Base-by-base conservation (phyloP, 2,329 filamentous ascomycete species). In the Fusarium acutatum region DNA sequence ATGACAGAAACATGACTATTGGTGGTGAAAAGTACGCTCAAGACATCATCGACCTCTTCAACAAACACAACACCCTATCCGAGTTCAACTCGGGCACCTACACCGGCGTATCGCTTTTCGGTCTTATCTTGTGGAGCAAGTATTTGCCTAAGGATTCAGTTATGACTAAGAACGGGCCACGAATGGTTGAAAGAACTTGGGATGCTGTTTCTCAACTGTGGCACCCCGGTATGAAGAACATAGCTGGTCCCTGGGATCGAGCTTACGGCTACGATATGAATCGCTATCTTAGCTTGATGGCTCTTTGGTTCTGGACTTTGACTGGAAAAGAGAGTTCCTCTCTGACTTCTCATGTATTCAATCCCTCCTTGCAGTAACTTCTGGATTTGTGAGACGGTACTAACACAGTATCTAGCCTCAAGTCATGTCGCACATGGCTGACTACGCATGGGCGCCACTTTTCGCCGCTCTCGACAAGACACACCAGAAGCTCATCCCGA, bases 21-120 rank as follows among this genome's bases (percentile, higher is more conserved):
- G 82, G 88, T 0, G 89, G 89, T 3, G 89, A 92, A 74, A 53
- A 13, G 20, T 89, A 90, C 70, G 90, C 89, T 0, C 78, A 84
- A 46, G 84, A 89, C 14, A 83, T 91, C 46, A 82, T 91, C 13
- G 83, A 87, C 35, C 83, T 92, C 0, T 92, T 91, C 71, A 82
- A 86, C 67, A 82, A 83, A 10, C 84, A 86, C 60, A 81, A 87
- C 67, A 91, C 89, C 0, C 83, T 92, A 2, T 90, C 88, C 5
- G 89, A 91, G 72, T 91, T 90, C 79, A 91, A 91, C 74, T 87
- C 86, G 0, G 87, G 88, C 9, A 92, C 90, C 0, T 92, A 92
- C 74, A 88, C 88, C 0, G 90, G 90, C 0, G 88, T 92, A 1
- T 89, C 88, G 0, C 81, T 92, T 6, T 90, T 85, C 53, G 90